These are phyloP conservation scores for Mycena rosella DNA, from an alignment of 768 basidiomycete species.

Conservation along the genomic window DNA sequence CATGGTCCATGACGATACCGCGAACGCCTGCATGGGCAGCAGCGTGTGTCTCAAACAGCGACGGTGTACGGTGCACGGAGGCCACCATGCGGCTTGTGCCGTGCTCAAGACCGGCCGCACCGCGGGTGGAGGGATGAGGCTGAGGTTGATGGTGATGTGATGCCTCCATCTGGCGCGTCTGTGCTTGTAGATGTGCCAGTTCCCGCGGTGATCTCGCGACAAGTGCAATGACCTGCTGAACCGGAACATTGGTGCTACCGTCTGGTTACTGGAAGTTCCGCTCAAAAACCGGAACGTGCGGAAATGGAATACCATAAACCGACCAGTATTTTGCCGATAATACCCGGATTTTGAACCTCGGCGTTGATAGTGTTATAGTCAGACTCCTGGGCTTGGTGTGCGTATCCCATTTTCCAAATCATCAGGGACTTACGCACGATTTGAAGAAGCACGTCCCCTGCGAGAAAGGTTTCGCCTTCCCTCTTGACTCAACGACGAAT, in stretches of 20 bases:
- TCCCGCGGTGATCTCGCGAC: constrained; percentile 68
- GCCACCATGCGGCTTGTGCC: constrained; percentile 11
- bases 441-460: constrained; percentile 83
- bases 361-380: constrained; percentile 89
- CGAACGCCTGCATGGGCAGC: constrained; percentile 16
- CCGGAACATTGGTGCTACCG: constrained; percentile 55
- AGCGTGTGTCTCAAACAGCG: background rate
- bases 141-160: background rate
- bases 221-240: constrained; percentile 78
- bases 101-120: constrained; percentile 10
- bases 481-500: constrained; percentile 84
- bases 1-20: constrained; percentile 27
- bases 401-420: background rate
- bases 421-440: constrained; percentile 62
- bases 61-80: constrained; percentile 4
- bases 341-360: constrained; percentile 90
- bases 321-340: constrained; percentile 88
- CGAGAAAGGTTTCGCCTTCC: constrained; percentile 77
- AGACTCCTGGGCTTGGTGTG: constrained; percentile 63
- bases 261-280: constrained; percentile 27
- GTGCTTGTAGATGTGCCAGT: constrained; percentile 1
- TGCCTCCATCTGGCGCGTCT: background rate
- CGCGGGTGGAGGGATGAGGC: background rate
- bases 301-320: constrained; percentile 44
- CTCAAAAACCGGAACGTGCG: background rate